These are phyloP conservation scores for Debaryomycetaceae sp. DNA, from an alignment of 1,139 yeast genomes.

Conservation along the genomic window DNA sequence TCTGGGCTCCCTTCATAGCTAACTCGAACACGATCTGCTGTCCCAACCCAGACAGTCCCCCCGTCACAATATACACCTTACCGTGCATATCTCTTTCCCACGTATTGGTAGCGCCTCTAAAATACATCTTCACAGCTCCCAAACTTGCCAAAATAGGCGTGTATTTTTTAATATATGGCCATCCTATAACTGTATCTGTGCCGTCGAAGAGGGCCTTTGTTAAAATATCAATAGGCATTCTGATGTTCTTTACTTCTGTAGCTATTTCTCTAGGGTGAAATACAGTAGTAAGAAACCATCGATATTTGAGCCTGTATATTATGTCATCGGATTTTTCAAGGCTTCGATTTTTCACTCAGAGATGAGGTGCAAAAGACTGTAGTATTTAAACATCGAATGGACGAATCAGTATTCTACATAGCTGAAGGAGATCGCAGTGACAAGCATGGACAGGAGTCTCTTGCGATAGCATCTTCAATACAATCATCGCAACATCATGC, in stretches of 20 bases:
- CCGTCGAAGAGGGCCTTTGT: slow-evolving; percentile 69
- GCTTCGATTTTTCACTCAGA: neutral
- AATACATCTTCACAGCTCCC: slow-evolving; percentile 61
- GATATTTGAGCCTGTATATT: neutral
- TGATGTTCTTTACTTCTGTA: neutral
- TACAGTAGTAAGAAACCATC: slow-evolving; percentile 3
- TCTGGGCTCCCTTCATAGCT: slow-evolving; percentile 82
- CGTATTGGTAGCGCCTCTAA: slow-evolving; percentile 73
- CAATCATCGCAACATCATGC: slow-evolving; percentile 51
- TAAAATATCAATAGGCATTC: slow-evolving; percentile 87
- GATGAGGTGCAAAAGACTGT: neutral
- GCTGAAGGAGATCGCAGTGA: slow-evolving; percentile 50
- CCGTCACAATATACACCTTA: slow-evolving; percentile 68
- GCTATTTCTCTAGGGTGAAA: neutral
- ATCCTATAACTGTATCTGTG: slow-evolving; percentile 64
- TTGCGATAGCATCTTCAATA: slow-evolving; percentile 47
- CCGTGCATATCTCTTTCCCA: slow-evolving; percentile 96
- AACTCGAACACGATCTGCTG: slow-evolving; percentile 70
- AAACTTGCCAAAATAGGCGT: slow-evolving; percentile 35
- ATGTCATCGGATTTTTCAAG: neutral
- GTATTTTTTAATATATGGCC: slow-evolving; percentile 50
- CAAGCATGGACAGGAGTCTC: slow-evolving; percentile 44
- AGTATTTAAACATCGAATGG: slow-evolving; percentile 35
- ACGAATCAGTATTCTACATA: slow-evolving; percentile 57
- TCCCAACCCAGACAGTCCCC: slow-evolving; percentile 93